phyloP scores from a whole-genome alignment of 305 asterid genomes.

The Fraxinus baroniana region DNA sequence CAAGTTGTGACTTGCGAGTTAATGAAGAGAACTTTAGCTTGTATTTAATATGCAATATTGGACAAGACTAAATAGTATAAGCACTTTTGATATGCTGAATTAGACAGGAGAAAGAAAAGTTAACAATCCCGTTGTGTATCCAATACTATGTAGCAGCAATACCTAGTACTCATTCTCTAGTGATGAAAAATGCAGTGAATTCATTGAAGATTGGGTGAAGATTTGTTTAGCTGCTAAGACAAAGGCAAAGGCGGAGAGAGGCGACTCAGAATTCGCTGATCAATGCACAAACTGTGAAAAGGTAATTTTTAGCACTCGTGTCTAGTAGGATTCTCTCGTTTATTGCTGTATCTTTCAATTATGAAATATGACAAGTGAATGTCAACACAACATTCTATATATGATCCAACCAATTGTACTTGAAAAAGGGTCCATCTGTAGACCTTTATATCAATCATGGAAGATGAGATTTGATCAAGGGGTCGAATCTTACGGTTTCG shows the following conservation, averaged over 20 bases:
- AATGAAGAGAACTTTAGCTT: background rate
- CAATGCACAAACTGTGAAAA: background rate
- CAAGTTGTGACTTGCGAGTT: background rate
- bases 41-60: no score
- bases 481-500: background rate
- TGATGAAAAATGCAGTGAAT: constrained; percentile 45
- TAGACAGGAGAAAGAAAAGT: background rate
- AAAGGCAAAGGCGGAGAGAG: constrained; percentile 37
- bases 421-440: background rate
- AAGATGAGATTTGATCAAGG: background rate
- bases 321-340: background rate
- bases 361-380: background rate
- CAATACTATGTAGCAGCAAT: background rate
- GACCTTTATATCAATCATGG: background rate
- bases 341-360: background rate
- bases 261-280: background rate
- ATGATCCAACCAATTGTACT: background rate
- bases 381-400: background rate
- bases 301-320: background rate
- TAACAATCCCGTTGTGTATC: no score
- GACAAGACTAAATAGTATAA: no score
- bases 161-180: background rate
- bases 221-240: constrained; percentile 62
- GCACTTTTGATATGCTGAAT: no score
- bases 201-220: constrained; percentile 90